phyloP scores from a whole-genome alignment of 2,329 filamentous ascomycete genomes.

The Pseudogymnoascus sp. region DNA sequence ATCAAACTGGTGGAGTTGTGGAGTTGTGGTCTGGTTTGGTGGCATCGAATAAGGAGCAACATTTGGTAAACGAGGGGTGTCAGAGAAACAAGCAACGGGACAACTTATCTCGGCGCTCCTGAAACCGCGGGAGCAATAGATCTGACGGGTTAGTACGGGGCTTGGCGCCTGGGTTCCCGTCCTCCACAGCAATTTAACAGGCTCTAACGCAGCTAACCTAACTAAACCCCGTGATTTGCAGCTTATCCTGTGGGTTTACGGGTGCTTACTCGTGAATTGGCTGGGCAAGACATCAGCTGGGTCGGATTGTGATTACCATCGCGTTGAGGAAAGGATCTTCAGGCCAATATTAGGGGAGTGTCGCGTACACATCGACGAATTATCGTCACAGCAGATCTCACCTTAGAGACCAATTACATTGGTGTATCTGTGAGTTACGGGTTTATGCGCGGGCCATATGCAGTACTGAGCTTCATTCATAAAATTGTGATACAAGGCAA shows the following conservation, averaged over 20 bases:
- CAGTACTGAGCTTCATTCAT: background rate
- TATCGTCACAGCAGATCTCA: background rate
- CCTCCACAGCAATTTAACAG: background rate
- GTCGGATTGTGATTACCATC: background rate
- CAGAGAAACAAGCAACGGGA: background rate
- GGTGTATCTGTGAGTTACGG: background rate
- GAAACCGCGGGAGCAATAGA: conserved; percentile 1
- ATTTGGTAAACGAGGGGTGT: background rate
- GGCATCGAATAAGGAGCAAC: background rate
- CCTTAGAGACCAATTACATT: background rate
- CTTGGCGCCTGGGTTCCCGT: background rate
- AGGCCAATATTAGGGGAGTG: background rate
- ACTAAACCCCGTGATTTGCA: background rate
- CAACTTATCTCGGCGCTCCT: background rate
- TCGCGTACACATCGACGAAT: background rate
- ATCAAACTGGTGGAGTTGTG: background rate
- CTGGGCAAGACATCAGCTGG: background rate
- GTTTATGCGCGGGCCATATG: background rate
- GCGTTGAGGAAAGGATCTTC: background rate
- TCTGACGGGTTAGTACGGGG: background rate
- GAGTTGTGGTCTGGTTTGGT: background rate
- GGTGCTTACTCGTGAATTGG: background rate
- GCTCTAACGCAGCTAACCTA: background rate
- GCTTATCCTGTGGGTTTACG: background rate
- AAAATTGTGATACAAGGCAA: background rate